Conservation (phyloP, 1,284 basidiomycete species). For the Stereum hirsutum region DNA sequence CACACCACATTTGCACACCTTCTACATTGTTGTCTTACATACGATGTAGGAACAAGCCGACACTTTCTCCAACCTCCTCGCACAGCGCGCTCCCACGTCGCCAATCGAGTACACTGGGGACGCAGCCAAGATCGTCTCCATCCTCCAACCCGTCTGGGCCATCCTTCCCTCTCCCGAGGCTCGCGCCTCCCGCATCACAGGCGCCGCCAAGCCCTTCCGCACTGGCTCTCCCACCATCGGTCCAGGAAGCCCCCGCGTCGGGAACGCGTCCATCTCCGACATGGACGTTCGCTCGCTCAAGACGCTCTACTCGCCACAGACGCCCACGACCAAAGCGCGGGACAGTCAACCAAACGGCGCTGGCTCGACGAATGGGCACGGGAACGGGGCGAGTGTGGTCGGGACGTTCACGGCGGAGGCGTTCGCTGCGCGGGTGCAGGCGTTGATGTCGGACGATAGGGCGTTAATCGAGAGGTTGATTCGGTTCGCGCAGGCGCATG, state of each 20-base stretch:
- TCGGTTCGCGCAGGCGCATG: slow-evolving; percentile 79
- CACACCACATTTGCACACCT: background rate
- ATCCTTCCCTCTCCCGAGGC: slow-evolving; percentile 73
- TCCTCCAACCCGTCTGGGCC: slow-evolving; percentile 70
- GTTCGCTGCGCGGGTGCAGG: slow-evolving; percentile 68
- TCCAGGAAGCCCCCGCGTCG: slow-evolving; percentile 27
- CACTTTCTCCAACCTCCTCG: background rate
- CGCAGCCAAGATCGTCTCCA: slow-evolving; percentile 45
- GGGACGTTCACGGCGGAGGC: slow-evolving; percentile 57
- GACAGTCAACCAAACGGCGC: slow-evolving; percentile 19
- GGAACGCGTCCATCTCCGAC: slow-evolving; percentile 54
- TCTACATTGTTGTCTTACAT: slow-evolving; percentile 2
- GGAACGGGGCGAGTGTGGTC: slow-evolving; percentile 12
- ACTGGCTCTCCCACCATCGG: slow-evolving; percentile 30
- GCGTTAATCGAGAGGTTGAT: slow-evolving; percentile 75
- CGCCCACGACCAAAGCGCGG: slow-evolving; percentile 17
- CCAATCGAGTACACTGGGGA: slow-evolving; percentile 40
- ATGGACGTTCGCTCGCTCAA: slow-evolving; percentile 75
- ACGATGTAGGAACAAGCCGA: slow-evolving; percentile 7
- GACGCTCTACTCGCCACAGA: slow-evolving; percentile 43
- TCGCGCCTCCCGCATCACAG: slow-evolving; percentile 52
- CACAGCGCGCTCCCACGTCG: slow-evolving; percentile 16
- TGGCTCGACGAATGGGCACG: no score
- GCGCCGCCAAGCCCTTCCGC: slow-evolving; percentile 35
- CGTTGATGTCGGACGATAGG: slow-evolving; percentile 73